Conservation (phyloP, 768 basidiomycete species). For the Lyophyllum decastes region DNA sequence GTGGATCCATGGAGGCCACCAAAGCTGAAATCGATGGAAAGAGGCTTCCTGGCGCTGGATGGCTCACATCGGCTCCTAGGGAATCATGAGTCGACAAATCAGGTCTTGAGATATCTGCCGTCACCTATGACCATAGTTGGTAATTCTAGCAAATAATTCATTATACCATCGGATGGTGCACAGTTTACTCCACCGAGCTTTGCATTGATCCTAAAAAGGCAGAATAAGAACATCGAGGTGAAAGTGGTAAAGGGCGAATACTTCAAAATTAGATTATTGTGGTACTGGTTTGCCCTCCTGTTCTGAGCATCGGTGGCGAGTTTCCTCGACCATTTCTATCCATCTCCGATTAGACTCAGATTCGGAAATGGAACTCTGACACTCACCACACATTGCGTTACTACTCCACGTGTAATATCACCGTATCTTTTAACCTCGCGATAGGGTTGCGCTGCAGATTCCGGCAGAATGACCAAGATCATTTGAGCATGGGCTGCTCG, state of each 20-base stretch:
- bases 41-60: constrained; percentile 21
- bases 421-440: constrained; percentile 31
- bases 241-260: constrained; percentile 24
- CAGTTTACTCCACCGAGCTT: constrained; percentile 69
- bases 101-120: not conserved
- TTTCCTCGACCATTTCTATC: constrained; percentile 29
- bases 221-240: not conserved
- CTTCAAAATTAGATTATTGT: constrained; percentile 66
- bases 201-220: constrained; percentile 56
- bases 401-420: constrained; percentile 52
- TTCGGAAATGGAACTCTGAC: not conserved
- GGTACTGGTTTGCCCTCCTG: constrained; percentile 47
- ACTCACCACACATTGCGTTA: constrained; percentile 66
- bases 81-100: not conserved
- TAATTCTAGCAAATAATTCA: constrained; percentile 32
- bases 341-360: not conserved
- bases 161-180: constrained; percentile 44
- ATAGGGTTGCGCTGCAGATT: constrained; percentile 28
- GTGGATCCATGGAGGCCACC: constrained; percentile 55
- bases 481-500: constrained; percentile 15
- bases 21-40: constrained; percentile 30
- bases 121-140: constrained; percentile 63
- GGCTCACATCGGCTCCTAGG: constrained; percentile 29
- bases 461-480: constrained; percentile 31
- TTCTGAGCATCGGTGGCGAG: constrained; percentile 15